These are phyloP conservation scores for Umbelopsis isabellina DNA, from an alignment of 192 early-diverging fungal species.

Conservation along the genomic window DNA sequence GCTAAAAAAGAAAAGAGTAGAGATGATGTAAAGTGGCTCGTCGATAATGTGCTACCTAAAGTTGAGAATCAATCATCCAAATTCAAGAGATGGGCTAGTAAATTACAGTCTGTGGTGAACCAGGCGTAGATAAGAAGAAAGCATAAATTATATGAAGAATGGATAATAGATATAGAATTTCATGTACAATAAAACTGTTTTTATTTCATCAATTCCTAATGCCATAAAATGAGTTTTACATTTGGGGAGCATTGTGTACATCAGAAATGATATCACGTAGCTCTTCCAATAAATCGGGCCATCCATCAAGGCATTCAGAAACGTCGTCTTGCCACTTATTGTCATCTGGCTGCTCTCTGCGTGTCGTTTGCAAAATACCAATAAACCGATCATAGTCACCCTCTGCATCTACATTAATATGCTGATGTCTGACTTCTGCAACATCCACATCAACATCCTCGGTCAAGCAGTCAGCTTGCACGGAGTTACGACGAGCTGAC, in stretches of 20 bases:
- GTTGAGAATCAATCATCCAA: slow-evolving; percentile 6
- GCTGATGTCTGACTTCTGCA: neutral
- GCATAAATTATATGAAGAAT: neutral
- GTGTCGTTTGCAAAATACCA: slow-evolving; percentile 15
- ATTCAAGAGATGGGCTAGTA: slow-evolving; percentile 2
- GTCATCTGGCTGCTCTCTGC: slow-evolving; percentile 34
- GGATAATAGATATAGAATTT: slow-evolving; percentile 18
- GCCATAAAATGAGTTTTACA: too few relatives aligned
- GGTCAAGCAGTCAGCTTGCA: slow-evolving; percentile 1
- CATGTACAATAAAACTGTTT: slow-evolving; percentile 20
- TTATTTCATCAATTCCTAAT: neutral
- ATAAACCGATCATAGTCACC: slow-evolving; percentile 28
- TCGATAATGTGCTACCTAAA: slow-evolving; percentile 27
- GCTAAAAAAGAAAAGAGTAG: slow-evolving; percentile 30
- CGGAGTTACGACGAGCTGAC: slow-evolving; percentile 24
- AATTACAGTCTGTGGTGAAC: neutral
- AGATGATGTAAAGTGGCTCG: slow-evolving; percentile 34
- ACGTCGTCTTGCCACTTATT: slow-evolving; percentile 34
- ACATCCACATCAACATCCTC: slow-evolving; percentile 12
- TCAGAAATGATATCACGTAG: slow-evolving; percentile 32
- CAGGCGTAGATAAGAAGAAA: neutral
- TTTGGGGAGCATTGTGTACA: neutral
- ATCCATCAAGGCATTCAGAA: slow-evolving; percentile 30
- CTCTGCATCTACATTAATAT: slow-evolving; percentile 15
- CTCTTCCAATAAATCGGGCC: slow-evolving; percentile 32